Evolutionary conservation across 2,329 filamentous ascomycete species (phyloP).

Genomic region (Diaporthe australafricana): DNA sequence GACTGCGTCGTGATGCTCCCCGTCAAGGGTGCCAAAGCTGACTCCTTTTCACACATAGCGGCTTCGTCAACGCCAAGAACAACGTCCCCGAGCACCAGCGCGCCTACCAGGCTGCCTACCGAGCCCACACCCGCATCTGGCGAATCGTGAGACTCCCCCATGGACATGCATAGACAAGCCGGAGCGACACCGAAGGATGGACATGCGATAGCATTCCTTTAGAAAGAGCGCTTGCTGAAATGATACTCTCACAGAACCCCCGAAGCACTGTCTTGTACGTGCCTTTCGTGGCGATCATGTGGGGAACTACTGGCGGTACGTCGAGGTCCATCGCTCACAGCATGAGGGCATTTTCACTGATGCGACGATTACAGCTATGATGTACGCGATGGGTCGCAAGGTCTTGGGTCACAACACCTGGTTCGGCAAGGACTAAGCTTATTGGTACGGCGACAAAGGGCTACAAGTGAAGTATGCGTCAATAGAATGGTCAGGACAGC

Average conservation of each 20-base stretch:
- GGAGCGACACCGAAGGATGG: slow-evolving; percentile 13
- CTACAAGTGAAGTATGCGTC: background rate
- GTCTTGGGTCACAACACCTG: slow-evolving; percentile 83
- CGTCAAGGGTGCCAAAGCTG: slow-evolving; percentile 40
- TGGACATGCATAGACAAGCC: background rate
- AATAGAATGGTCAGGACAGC: slow-evolving; percentile 24
- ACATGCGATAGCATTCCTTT: background rate
- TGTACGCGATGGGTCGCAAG: slow-evolving; percentile 82
- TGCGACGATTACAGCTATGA: slow-evolving; percentile 53
- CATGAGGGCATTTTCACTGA: slow-evolving; percentile 40
- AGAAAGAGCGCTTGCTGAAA: slow-evolving; percentile 40
- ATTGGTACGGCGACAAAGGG: background rate
- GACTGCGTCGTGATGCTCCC: slow-evolving; percentile 11
- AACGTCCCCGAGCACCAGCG: slow-evolving; percentile 80
- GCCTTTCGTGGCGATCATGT: slow-evolving; percentile 76
- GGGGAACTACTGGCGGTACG: slow-evolving; percentile 72
- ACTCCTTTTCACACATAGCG: slow-evolving; percentile 45
- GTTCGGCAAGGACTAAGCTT: slow-evolving; percentile 68
- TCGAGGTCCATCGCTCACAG: slow-evolving; percentile 38
- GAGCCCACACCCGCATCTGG: slow-evolving; percentile 77
- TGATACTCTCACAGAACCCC: slow-evolving; percentile 62
- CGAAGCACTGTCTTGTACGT: slow-evolving; percentile 74
- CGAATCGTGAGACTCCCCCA: slow-evolving; percentile 72
- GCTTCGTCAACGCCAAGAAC: slow-evolving; percentile 79
- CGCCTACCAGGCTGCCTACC: slow-evolving; percentile 80